Evolutionary conservation across 108 stramenopile species (phyloP).

Genomic region (Pseudonitzschia pungens): DNA sequence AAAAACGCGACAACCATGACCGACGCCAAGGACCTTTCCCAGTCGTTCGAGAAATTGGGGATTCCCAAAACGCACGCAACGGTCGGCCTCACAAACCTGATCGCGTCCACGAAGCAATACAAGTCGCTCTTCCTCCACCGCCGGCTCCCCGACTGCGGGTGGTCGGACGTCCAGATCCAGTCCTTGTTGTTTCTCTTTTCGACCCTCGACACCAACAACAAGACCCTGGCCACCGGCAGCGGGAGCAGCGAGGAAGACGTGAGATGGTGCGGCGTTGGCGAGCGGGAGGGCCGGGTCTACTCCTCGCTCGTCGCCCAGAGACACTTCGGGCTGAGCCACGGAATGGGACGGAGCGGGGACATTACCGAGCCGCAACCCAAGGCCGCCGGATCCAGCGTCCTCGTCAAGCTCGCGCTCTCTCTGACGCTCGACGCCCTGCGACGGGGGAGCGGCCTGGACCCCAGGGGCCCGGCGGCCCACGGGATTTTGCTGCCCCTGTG

Average conservation of each 20-base stretch:
- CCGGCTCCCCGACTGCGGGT: constrained; percentile 73
- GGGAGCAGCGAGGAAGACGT: constrained; percentile 23
- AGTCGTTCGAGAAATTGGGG: constrained; percentile 49
- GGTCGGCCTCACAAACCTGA: constrained; percentile 74
- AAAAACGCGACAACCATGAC: background rate
- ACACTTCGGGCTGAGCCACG: constrained; percentile 94
- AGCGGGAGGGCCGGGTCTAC: constrained; percentile 97
- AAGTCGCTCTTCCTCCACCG: constrained; percentile 71
- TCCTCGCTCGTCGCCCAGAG: constrained; percentile 84
- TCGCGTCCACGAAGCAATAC: constrained; percentile 64
- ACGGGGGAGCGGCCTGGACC: constrained; percentile 82
- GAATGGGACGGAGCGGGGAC: constrained; percentile 97
- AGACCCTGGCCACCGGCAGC: constrained; percentile 41
- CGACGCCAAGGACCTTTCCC: constrained; percentile 36
- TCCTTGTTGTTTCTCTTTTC: constrained; percentile 66
- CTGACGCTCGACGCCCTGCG: constrained; percentile 87
- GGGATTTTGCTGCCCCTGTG: constrained; percentile 91
- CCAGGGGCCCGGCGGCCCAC: constrained; percentile 58
- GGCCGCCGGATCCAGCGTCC: constrained; percentile 95
- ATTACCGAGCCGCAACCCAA: constrained; percentile 98
- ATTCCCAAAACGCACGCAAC: constrained; percentile 80
- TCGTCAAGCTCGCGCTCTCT: constrained; percentile 77
- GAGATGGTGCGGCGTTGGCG: constrained; percentile 96
- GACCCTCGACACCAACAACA: constrained; percentile 88
- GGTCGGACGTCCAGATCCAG: constrained; percentile 86